Evolutionary conservation across 805 yeast genomes (phyloP), one percentile per base, ranked within the genome.

Genomic region (Wickerhamiella allomyrinae): DNA sequence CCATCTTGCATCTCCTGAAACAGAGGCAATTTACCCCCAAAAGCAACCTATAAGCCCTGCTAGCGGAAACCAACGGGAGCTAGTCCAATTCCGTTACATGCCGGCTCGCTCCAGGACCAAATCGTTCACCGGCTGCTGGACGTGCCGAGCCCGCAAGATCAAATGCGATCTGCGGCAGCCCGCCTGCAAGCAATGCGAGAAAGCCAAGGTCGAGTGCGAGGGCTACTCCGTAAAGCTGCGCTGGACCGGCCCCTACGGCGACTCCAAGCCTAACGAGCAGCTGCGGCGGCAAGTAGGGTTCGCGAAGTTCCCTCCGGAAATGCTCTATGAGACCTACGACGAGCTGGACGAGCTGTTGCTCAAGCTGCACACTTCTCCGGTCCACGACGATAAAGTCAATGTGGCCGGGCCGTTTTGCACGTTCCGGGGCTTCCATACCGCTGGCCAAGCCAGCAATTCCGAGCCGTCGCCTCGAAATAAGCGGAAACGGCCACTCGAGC

Each of bases 111-210:
- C 73, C 13, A 27, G 31, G 14, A 27, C 31, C 7, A 86, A 85
- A 56, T 77, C 91, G 0, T 85, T 83, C 55, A 76, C 82, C 0
- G 95, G 95, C 1, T 86, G 95, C 56, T 83, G 83, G 66, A 82
- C 94, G 0, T 85, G 95, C 54, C 68, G 95, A 35, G 65, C 77
- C 13, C 60, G 95, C 36, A 81, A 84, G 58, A 77, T 85, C 38
- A 76, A 81, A 44, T 86, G 95, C 59, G 94, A 84, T 56, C 63
- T 80, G 43, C 64, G 68, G 13, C 70, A 69, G 48, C 95, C 95
- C 0, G 56, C 62, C 11, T 86, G 95, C 59, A 56, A 59, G n/a
- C 69, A 81, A 44, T 86, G 95, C 58, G 65, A 65, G 33, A 77
- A 75, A 52, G 70, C 83, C 0, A 76, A 79, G 0, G 57, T 81